Evolutionary conservation across 2,329 filamentous ascomycete species (phyloP).

Genomic region (Nigrospora sphaerica): DNA sequence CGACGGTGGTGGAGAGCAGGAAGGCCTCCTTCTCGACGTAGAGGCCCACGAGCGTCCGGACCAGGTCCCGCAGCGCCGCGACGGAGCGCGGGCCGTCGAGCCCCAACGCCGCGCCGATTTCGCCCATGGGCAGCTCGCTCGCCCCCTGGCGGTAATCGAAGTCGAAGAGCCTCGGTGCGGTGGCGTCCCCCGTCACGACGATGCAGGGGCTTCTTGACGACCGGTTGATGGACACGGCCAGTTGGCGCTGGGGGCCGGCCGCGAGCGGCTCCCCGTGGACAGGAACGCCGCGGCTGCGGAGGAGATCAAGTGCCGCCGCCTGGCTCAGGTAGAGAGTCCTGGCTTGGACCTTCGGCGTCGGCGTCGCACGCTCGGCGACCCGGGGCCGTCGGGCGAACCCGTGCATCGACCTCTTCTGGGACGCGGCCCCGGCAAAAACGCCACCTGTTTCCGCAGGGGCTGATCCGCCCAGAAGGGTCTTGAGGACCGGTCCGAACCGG

Average conservation of each 20-base stretch:
- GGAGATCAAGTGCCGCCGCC: conserved; percentile 45
- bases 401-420: conserved; percentile 46
- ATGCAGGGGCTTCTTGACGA: conserved; percentile 56
- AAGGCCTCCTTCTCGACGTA: conserved; percentile 62
- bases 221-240: conserved; percentile 62
- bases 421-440: conserved; percentile 7
- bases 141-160: conserved; percentile 50
- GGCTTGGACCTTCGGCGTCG: conserved; percentile 22
- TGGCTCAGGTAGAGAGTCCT: conserved; percentile 49
- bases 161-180: conserved; percentile 46
- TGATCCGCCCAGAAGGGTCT: conserved; percentile 42
- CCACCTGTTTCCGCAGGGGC: conserved; percentile 3
- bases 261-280: conserved; percentile 27
- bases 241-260: conserved; percentile 34
- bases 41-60: conserved; percentile 48
- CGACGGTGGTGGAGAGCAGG: conserved; percentile 44
- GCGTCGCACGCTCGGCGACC: conserved; percentile 5
- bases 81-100: conserved; percentile 36
- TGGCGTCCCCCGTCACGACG: conserved; percentile 38
- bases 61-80: conserved; percentile 36
- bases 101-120: conserved; percentile 42
- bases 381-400: conserved; percentile 28
- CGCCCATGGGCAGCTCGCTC: conserved; percentile 30
- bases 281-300: conserved; percentile 42
- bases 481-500: conserved; percentile 65